Evolutionary conservation across 2,329 filamentous ascomycete genomes (phyloP), one percentile per base, ranked within the genome.

Genomic region (Penicillium oxalicum): DNA sequence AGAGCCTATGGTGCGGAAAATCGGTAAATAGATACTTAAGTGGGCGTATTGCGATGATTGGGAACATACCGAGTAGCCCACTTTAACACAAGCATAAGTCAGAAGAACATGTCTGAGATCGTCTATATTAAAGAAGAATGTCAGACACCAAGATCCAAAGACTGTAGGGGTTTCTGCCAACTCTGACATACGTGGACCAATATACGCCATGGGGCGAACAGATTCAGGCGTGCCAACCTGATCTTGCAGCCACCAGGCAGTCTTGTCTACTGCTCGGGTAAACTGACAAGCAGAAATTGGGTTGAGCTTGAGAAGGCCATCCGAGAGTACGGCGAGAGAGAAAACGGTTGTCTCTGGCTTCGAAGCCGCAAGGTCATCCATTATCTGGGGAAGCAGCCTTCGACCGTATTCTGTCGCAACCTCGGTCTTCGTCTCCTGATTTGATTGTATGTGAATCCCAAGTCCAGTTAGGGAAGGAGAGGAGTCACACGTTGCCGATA

Each of bases 11-110:
- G 6, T 24, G 9, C 9, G 43, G 3, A 44, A n/a, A 45, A 41
- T 32, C 27, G 39, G 39, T 32, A 9, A 25, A 41, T 41, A 18
- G 4, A 41, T 32, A 13, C 9, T 18, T 7, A 18, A 9, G 27
- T 44, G 32, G 13, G 1, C 1, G n/a, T 37, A 28, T 37, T 28
- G 9, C 3, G 5, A 28, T 45, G 12, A n/a, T 48, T 27, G 25
- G 6, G 11, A 48, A 38, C 42, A 32, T 49, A 49, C 38, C 38
- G 42, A 29, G 24, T 49, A 45, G 25, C 47, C 38, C 29, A 27
- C 33, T 37, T 49, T 49, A 5, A 49, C 38, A 45, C 47, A 49
- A 2, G 42, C 43, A 39, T 45, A 49, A 24, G 42, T 49, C 33
- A 49, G 24, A n/a, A 49, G 13, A 12, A 49, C 33, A 39, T 45